Base-by-base conservation (phyloP, 106 monocot genomes). In the Dioscorea alata region DNA sequence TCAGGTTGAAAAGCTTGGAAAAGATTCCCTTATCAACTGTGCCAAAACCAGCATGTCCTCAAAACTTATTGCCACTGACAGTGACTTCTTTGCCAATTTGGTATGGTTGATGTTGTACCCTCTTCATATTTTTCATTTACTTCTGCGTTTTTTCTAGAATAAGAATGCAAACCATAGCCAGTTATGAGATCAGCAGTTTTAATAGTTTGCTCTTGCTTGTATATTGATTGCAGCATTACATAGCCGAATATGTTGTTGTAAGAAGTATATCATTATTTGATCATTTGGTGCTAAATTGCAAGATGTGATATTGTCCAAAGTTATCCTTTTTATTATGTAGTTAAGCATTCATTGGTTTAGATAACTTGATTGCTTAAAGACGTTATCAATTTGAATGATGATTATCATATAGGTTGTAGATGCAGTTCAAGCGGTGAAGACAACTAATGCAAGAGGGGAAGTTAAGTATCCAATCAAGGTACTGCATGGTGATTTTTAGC, bases 41-140 rank as follows among this genome's bases (percentile, higher is more conserved):
- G 97, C 97, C 13, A 99, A 97, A 76, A 99, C 97, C 71, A 99
- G 97, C 86, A 99, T 99, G 92, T 99, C 97, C 54, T 99, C 97
- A 23, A 99, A 99, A 72, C 77, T 99, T 69, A 85, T 99, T 71
- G 71, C 76, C 31, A 69, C 62, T 64, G 97, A 99, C 69, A 83
- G 87, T 87, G 92, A 92, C 65, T 92, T 99, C 64, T 99, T 92
- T 77, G 97, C 97, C 50, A 87, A 76, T 85, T 80, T 99, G 80
- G 97, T 92, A 71, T 81, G 84, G 52, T 70, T 16, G 48, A 32
- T 25, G 24, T 49, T 42, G 6, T 10, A 3, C 28, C 28, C 28
- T 28, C 1, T 28, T 28, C 42, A 42, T 42, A 28, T 28, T 28
- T 28, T 42, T 42, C 42, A 42, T 10, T 42, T 42, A 10, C 28